Evolutionary conservation across 805 yeast genomes (phyloP), one percentile per base, ranked within the genome.

Genomic region (Suhomyces canberraensis): DNA sequence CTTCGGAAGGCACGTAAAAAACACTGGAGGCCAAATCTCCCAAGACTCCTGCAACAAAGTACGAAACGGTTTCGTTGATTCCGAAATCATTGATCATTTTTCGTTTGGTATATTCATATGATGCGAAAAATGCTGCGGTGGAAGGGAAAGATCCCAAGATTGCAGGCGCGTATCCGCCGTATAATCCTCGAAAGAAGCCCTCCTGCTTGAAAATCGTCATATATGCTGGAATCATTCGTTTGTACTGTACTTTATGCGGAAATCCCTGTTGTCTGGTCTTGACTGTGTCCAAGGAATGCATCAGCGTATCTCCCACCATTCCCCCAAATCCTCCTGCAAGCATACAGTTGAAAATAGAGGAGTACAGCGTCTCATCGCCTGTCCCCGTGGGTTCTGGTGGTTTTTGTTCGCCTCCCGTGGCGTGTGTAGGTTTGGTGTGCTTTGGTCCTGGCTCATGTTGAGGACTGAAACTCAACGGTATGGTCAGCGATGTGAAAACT

Each of bases 231-330:
- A 82, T 50, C 81, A 89, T 88, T 50, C 75, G 80, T 41, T 66
- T 73, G 60, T 91, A 91, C 58, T 86, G 84, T 5, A 66, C 45
- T 15, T 73, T 73, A 45, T 71, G 67, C 16, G 85, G 81, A 3
- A 95, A 85, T n/a, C 96, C 98, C 56, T 93, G 99, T 58, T 93
- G 98, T 44, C 98, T 72, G 2, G 98, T 93, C 58, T 93, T 93
- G 21, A 93, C 96, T 0, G 98, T 93, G 56, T 93, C 99, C 24
- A 93, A 64, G 0, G 98, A 90, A 61, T 93, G 97, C 97, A 93
- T 93, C 20, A 78, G 65, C 1, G 93, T 75, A 52, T 91, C 98
- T 11, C 97, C 98, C 25, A 90, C 76, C 37, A 86, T 81, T 1
- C 98, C 98, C 6, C 98, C 98, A 33, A 91, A 62, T 0, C 95